Conservation (phyloP, 2,329 filamentous ascomycete species). For the Alternaria ethzedia region DNA sequence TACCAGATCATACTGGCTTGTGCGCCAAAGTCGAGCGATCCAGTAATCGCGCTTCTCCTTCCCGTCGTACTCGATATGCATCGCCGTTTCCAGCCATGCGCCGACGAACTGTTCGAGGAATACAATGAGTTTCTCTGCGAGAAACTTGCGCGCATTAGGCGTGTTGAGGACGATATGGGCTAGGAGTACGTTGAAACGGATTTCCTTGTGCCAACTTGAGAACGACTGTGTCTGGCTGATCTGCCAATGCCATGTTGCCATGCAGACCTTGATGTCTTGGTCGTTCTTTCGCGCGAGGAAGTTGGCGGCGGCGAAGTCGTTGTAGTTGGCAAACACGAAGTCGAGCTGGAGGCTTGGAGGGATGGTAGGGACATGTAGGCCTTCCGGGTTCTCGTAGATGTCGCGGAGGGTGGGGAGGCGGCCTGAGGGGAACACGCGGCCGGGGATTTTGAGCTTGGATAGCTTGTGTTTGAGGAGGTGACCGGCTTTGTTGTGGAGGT, state of each 20-base stretch:
- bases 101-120: conserved; percentile 1
- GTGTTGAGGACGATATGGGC: background rate
- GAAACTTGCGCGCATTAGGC: background rate
- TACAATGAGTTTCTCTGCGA: background rate
- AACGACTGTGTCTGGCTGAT: conserved; percentile 7
- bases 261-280: background rate
- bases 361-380: too few relatives aligned
- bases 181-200: conserved; percentile 7
- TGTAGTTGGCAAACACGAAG: background rate
- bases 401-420: too few relatives aligned
- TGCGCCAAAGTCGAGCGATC: background rate
- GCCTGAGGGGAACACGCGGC: background rate
- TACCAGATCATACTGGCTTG: background rate
- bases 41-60: background rate
- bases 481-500: background rate
- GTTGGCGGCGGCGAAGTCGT: background rate
- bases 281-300: conserved; percentile 7
- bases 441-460: background rate
- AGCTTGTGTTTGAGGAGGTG: background rate
- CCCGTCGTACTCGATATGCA: background rate
- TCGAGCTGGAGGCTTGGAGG: background rate
- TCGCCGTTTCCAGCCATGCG: conserved; percentile 5
- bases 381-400: too few relatives aligned
- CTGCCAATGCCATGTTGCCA: conserved; percentile 8
- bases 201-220: background rate